These are phyloP conservation scores for Suillus sp. DNA, from an alignment of 768 basidiomycete genomes.

Conservation along the genomic window DNA sequence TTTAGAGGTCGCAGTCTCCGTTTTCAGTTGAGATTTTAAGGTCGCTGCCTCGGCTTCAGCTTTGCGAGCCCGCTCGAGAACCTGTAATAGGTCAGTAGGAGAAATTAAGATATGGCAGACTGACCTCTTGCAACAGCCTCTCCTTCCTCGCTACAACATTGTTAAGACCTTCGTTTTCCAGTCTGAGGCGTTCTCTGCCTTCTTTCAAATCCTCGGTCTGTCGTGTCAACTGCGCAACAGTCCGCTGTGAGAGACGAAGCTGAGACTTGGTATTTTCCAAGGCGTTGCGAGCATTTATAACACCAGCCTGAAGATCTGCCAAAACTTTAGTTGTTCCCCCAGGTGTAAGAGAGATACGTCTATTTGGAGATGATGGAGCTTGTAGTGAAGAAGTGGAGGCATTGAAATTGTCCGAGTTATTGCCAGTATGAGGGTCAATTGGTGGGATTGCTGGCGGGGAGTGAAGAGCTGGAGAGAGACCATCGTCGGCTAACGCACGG, in stretches of 20 bases:
- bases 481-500: slow-evolving; percentile 79
- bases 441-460: slow-evolving; percentile 33
- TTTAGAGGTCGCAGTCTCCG: slow-evolving; percentile 71
- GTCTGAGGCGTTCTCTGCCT: slow-evolving; percentile 73
- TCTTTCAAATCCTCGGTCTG: slow-evolving; percentile 91
- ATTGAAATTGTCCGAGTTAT: slow-evolving; percentile 30
- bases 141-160: slow-evolving; percentile 89
- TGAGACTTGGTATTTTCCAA: slow-evolving; percentile 87
- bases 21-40: slow-evolving; percentile 73
- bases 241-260: slow-evolving; percentile 76
- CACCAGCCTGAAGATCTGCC: slow-evolving; percentile 84
- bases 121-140: slow-evolving; percentile 80
- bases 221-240: slow-evolving; percentile 80
- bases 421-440: slow-evolving; percentile 38
- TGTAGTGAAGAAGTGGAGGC: slow-evolving; percentile 41
- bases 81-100: slow-evolving; percentile 38
- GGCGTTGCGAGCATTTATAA: slow-evolving; percentile 74
- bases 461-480: slow-evolving; percentile 42
- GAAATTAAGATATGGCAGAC: slow-evolving; percentile 15
- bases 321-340: slow-evolving; percentile 87
- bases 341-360: slow-evolving; percentile 63
- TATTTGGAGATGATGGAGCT: slow-evolving; percentile 51
- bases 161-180: slow-evolving; percentile 88
- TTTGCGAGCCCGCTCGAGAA: slow-evolving; percentile 82
- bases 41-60: slow-evolving; percentile 76